Evolutionary conservation across 192 early-diverging fungal species (phyloP), one percentile per base, ranked within the genome.

Genomic region (Dissophora globulifera): DNA sequence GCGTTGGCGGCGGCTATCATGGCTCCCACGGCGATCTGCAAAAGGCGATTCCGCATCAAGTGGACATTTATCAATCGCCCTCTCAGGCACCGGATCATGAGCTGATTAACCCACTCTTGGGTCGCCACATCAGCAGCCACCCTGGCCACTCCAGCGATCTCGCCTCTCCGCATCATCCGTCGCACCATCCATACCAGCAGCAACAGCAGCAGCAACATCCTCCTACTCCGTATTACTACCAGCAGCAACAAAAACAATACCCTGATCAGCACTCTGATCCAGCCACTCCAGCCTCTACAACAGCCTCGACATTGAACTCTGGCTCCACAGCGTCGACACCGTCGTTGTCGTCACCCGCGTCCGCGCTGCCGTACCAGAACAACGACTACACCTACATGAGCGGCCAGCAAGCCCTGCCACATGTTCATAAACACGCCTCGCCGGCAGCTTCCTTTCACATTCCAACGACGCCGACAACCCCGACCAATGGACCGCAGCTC

Each of bases 11-110:
- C 50, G 45, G 25, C 53, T 59, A 63, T 32, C 61, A 58, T 32
- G 50, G 48, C 13, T 56, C 61, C 31, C 69, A 62, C 20, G 26
- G 31, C 29, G 60, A 63, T 54, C 47, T 57, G 30, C 61, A 50
- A 48, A 64, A 74, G 54, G 31, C 61, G 22, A 63, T 74, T 29
- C 55, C 53, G 15, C 69, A 74, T 16, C 61, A 50, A 27, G 20
- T 74, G 27, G 69, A 74, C 40, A 63, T 74, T 41, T 74, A 74
- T 27, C 69, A 71, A 50, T 46, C 69, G 17, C 58, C 62, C 12
- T 31, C 50, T 17, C 62, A 59, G 26, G 12, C 59, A 31, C 60
- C 55, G 17, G 60, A 58, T 19, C 56, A 59, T 19, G 67, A 59
- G 3, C 20, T 69, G 35, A 6, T 74, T 26, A 62, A 48, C 20